Evolutionary conservation across 345 rosid genomes (phyloP).

Genomic region (Erucastrum elatum): DNA sequence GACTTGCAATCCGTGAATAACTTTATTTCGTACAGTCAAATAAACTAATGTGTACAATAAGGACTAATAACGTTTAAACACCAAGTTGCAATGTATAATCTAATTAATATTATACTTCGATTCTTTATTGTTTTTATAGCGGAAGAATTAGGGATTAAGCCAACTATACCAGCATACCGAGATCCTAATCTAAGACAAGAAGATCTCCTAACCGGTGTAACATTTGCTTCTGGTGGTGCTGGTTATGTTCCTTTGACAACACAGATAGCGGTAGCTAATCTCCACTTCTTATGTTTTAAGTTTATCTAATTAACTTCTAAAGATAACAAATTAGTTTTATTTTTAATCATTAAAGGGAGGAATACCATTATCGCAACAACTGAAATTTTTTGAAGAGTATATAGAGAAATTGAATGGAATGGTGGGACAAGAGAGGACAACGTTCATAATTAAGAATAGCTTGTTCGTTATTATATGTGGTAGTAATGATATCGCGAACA

Average conservation of each 20-base stretch:
- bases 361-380: slow-evolving; percentile 44
- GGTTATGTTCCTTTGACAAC: slow-evolving; percentile 66
- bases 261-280: slow-evolving; percentile 38
- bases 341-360: slow-evolving; percentile 38
- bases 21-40: neutral
- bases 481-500: slow-evolving; percentile 60
- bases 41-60: neutral
- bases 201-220: slow-evolving; percentile 68
- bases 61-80: neutral
- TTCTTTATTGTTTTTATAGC: slow-evolving; percentile 31
- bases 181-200: slow-evolving; percentile 47
- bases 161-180: slow-evolving; percentile 56
- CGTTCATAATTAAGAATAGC: neutral
- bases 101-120: neutral
- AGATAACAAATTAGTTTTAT: neutral
- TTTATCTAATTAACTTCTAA: neutral
- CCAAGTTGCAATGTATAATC: neutral
- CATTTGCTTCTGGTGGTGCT: slow-evolving; percentile 63
- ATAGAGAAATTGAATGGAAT: slow-evolving; percentile 32
- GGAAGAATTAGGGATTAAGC: slow-evolving; percentile 51
- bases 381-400: slow-evolving; percentile 54
- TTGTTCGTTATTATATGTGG: slow-evolving; percentile 46
- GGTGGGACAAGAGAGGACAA: slow-evolving; percentile 42
- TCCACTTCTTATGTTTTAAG: neutral
- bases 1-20: neutral